Evolutionary conservation across 2,329 filamentous ascomycete species (phyloP).

Genomic region (Aspergillus sp.): DNA sequence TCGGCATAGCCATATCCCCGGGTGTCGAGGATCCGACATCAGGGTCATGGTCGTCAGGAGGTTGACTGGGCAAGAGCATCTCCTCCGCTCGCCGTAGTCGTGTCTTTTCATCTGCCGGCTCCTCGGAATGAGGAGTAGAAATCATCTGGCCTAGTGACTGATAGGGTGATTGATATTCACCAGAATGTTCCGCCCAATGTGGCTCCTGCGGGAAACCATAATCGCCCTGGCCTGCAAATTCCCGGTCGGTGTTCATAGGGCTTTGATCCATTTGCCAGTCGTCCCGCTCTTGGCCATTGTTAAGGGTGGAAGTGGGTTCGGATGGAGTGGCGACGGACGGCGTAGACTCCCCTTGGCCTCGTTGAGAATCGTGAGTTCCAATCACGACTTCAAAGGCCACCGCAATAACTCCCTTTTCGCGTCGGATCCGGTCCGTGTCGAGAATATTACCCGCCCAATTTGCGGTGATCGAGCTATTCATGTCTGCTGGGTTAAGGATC

Average conservation of each 20-base stretch:
- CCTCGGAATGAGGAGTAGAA: constrained; percentile 51
- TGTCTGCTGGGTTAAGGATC: constrained; percentile 26
- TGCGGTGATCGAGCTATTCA: constrained; percentile 31
- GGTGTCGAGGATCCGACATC: constrained; percentile 43
- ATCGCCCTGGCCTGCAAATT: constrained; percentile 22
- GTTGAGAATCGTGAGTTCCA: constrained; percentile 73
- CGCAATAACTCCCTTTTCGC: constrained; percentile 87
- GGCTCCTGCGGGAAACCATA: constrained; percentile 16
- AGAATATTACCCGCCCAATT: constrained; percentile 61
- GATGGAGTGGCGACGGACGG: constrained; percentile 20
- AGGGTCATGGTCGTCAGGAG: constrained; percentile 46
- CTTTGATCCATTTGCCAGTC: constrained; percentile 20
- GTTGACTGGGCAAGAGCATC: constrained; percentile 74
- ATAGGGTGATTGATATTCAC: constrained; percentile 18
- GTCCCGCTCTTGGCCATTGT: constrained; percentile 19
- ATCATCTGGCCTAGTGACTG: constrained; percentile 19
- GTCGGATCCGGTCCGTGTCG: constrained; percentile 78
- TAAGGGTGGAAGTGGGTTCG: constrained; percentile 17
- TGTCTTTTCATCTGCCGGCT: constrained; percentile 73
- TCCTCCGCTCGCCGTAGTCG: constrained; percentile 72
- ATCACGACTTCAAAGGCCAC: constrained; percentile 83
- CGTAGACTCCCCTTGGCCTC: constrained; percentile 42
- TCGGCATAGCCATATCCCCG: constrained; percentile 31
- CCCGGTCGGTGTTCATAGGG: constrained; percentile 11
- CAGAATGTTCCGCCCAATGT: constrained; percentile 25